A percentile compares a stretch with the other conserved stretches of the same genome.
These are phyloP conservation scores for Paracoccidioides brasiliensis DNA, from an alignment of 2,329 filamentous ascomycete genomes.

Conservation along the genomic window DNA sequence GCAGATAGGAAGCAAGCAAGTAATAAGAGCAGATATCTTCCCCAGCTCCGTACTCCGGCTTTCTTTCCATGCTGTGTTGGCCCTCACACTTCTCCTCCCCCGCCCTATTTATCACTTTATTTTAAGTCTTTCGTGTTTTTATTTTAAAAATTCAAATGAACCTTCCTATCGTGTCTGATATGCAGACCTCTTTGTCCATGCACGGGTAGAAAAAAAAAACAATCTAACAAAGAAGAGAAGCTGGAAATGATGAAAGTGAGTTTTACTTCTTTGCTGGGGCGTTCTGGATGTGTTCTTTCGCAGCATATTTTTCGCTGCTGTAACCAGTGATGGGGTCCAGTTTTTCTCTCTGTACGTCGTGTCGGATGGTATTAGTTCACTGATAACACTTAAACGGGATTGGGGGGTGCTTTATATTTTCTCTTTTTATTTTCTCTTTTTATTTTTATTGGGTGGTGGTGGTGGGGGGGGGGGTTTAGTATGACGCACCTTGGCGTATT, in stretches of 20 bases:
- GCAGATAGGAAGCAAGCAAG: too few species aligned
- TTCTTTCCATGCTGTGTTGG: too few species aligned
- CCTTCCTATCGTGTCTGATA: too few species aligned
- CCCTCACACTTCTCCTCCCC: too few species aligned
- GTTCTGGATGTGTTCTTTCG: constrained; percentile 66
- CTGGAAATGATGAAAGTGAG: background rate
- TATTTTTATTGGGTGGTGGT: constrained; percentile 9
- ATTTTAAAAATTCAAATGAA: too few species aligned
- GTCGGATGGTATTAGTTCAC: background rate
- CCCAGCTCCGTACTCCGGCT: too few species aligned
- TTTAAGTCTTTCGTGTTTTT: too few species aligned
- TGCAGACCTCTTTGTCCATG: too few species aligned
- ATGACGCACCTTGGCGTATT: constrained; percentile 70
- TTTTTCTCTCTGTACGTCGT: constrained; percentile 53
- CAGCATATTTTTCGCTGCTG: constrained; percentile 63
- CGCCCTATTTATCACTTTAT: too few species aligned
- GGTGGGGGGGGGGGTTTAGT: background rate
- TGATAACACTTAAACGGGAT: constrained; percentile 6
- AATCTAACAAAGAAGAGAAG: background rate
- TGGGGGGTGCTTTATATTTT: too few species aligned
- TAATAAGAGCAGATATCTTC: too few species aligned
- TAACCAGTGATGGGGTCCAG: constrained; percentile 79
- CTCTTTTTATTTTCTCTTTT: too few species aligned
- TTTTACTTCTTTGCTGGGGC: constrained; percentile 25
- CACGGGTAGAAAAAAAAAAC: background rate